Evolutionary conservation across 1,284 basidiomycete genomes (phyloP).

Genomic region (Fomitopsis betulina): DNA sequence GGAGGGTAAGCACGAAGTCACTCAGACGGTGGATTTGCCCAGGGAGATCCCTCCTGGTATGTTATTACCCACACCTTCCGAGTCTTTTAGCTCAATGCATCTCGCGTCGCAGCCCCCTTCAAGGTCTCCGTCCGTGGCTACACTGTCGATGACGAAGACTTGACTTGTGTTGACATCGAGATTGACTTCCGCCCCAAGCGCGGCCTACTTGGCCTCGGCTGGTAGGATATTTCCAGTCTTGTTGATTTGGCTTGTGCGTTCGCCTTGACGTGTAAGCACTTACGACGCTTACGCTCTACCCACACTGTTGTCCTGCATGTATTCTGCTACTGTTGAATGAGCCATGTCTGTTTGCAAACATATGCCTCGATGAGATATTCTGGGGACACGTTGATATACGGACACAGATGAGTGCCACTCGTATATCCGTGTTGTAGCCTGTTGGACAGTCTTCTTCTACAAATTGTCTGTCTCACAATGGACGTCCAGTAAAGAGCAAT

Average conservation of each 20-base stretch:
- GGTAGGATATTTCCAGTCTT: neutral
- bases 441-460: neutral
- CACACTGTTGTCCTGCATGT: neutral
- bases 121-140: conserved; percentile 67
- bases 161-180: conserved; percentile 78
- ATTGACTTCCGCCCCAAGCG: conserved; percentile 57
- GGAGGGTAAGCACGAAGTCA: conserved; percentile 63
- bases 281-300: neutral
- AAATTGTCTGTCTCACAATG: neutral
- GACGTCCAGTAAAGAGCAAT: too few relatives aligned
- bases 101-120: conserved; percentile 72
- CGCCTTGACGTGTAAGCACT: neutral
- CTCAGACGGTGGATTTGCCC: conserved; percentile 80
- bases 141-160: conserved; percentile 72
- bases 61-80: conserved; percentile 18
- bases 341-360: neutral
- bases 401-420: too few relatives aligned
- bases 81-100: conserved; percentile 4
- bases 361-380: too few relatives aligned
- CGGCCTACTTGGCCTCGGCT: conserved; percentile 2
- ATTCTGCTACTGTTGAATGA: neutral
- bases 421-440: too few relatives aligned
- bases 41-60: conserved; percentile 85
- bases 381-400: too few relatives aligned
- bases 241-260: neutral